Evolutionary conservation across 2,329 filamentous ascomycete genomes (phyloP), one percentile per base, ranked within the genome.

Genomic region (Helminthosporium solani): DNA sequence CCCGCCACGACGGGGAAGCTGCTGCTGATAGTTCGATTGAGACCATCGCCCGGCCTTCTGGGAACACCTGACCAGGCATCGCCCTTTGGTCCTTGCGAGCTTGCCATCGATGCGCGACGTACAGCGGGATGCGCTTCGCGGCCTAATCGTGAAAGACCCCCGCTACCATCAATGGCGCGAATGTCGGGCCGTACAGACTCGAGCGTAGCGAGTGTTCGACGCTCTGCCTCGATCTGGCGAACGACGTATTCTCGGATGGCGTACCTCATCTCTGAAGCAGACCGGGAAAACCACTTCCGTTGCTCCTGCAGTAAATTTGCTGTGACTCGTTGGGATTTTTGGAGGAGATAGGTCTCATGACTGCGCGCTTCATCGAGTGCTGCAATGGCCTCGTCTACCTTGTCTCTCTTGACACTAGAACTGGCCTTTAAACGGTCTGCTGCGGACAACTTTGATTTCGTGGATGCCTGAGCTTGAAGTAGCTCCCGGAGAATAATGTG

Each of bases 61-160:
- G 91, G 89, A 21, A 96, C 90, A 47, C 94, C 94, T 61, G 90
- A 96, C 94, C 94, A 99, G 14, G 94, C 87, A 70, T 99, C 94
- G n/a, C 94, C 94, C 74, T 95, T 95, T 40, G 94, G 92, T 0
- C 94, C 94, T 72, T 99, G 94, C 61, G 88, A 94, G 37, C 88
- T 88, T 14, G 88, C 88, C 56, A 96, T 73, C 70, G 84, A 92
- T 20, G 85, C 73, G 50, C 92, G 84, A 44, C 94, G 83, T 23
- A 75, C 73, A 4, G 84, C 74, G 2, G 94, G 92, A 67, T 96
- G 90, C 14, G 87, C 77, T 72, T 99, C 94, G 47, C 94, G 84
- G 33, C 94, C 94, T 27, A 99, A 79, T 33, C 94, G 83, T 62
- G 87, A 94, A 36, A 99, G 81, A 9, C 94, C 94, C 44, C 94